These are phyloP conservation scores for Diaporthe amygdali DNA, from an alignment of 2,329 filamentous ascomycete genomes.

Conservation along the genomic window DNA sequence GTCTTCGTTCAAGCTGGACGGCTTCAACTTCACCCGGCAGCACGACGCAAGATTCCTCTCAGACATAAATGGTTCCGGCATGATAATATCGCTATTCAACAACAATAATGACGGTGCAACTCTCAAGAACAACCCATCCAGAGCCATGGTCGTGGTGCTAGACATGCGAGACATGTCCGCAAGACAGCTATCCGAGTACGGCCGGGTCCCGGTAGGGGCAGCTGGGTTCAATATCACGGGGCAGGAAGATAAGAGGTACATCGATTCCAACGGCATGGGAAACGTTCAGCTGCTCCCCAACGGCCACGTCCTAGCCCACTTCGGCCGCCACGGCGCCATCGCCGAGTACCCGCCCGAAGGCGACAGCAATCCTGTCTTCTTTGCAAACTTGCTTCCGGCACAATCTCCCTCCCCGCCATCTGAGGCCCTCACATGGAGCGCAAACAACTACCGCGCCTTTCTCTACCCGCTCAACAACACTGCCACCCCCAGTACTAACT, in stretches of 20 bases:
- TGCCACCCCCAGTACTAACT: not conserved
- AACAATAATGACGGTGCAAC: slow-evolving; percentile 42
- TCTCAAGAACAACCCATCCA: slow-evolving; percentile 18
- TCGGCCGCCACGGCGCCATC: slow-evolving; percentile 53
- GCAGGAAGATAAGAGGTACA: not conserved
- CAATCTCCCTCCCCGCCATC: not conserved
- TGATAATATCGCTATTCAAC: slow-evolving; percentile 51
- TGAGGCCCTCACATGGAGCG: not conserved
- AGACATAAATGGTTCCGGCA: slow-evolving; percentile 36
- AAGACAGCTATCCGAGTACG: slow-evolving; percentile 18
- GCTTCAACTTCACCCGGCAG: slow-evolving; percentile 42
- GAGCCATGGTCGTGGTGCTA: slow-evolving; percentile 25
- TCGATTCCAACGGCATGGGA: slow-evolving; percentile 28
- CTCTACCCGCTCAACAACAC: not conserved
- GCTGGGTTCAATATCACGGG: not conserved
- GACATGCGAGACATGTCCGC: slow-evolving; percentile 24
- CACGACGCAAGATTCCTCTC: slow-evolving; percentile 59
- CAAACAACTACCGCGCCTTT: slow-evolving; percentile 18
- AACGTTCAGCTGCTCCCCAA: slow-evolving; percentile 39
- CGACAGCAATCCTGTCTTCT: slow-evolving; percentile 30
- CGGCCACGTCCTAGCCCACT: slow-evolving; percentile 53
- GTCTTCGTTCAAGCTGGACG: slow-evolving; percentile 3
- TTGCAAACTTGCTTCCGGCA: slow-evolving; percentile 12
- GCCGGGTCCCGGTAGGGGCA: not conserved
- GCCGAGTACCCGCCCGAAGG: slow-evolving; percentile 45